These are phyloP conservation scores for Claviceps spartinae DNA, from an alignment of 2,329 filamentous ascomycete genomes.

Conservation along the genomic window DNA sequence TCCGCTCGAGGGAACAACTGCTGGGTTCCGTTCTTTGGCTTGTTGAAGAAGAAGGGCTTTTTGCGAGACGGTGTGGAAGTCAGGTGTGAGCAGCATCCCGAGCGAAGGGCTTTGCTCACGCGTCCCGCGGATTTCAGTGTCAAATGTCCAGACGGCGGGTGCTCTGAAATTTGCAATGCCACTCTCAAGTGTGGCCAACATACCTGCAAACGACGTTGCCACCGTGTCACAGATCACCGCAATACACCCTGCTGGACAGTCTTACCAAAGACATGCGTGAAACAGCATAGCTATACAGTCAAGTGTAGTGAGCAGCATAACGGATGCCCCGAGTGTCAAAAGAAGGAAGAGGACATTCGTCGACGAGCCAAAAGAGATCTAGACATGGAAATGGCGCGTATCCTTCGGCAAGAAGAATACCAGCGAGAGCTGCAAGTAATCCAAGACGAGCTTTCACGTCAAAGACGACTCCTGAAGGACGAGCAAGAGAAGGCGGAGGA, in stretches of 20 bases:
- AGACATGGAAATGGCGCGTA: slow-evolving; percentile 35
- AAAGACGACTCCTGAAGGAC: not conserved
- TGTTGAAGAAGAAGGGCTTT: slow-evolving; percentile 35
- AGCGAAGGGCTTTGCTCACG: slow-evolving; percentile 31
- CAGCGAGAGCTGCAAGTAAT: slow-evolving; percentile 30
- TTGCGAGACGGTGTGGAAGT: slow-evolving; percentile 49
- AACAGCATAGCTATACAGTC: slow-evolving; percentile 34
- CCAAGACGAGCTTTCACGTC: slow-evolving; percentile 42
- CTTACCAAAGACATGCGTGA: slow-evolving; percentile 33
- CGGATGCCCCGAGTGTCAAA: slow-evolving; percentile 37
- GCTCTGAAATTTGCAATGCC: slow-evolving; percentile 40
- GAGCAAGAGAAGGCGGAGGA: not conserved
- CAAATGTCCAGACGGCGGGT: slow-evolving; percentile 57
- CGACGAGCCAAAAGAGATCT: slow-evolving; percentile 31
- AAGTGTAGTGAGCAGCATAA: slow-evolving; percentile 28
- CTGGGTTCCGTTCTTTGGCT: slow-evolving; percentile 13
- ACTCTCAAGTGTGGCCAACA: slow-evolving; percentile 45
- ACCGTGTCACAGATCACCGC: slow-evolving; percentile 46
- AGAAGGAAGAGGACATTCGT: slow-evolving; percentile 31
- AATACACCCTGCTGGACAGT: slow-evolving; percentile 22
- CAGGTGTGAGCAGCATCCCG: slow-evolving; percentile 44
- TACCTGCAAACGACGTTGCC: slow-evolving; percentile 45
- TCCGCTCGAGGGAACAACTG: not conserved
- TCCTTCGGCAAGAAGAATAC: slow-evolving; percentile 31
- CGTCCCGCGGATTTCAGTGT: slow-evolving; percentile 43